Percentiles rank a stretch among this genome's conserved stretches.
These are phyloP conservation scores for Cladophialophora yegresii DNA, from an alignment of 2,329 filamentous ascomycete genomes.

Conservation along the genomic window DNA sequence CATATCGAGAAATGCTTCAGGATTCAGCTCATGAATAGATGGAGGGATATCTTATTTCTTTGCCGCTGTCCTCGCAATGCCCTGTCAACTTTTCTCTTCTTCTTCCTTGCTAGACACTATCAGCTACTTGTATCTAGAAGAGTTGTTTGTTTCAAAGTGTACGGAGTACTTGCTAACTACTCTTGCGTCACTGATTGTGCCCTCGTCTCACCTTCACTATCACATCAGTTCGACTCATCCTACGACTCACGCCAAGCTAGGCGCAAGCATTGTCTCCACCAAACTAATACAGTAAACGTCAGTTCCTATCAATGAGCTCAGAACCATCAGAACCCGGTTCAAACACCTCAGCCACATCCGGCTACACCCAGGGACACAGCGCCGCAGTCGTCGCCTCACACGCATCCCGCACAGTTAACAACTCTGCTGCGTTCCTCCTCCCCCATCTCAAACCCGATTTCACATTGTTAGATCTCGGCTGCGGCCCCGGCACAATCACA, in stretches of 20 bases:
- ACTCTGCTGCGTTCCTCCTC: conserved; percentile 45
- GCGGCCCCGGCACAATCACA: conserved; percentile 49
- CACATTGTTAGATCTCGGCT: conserved; percentile 47
- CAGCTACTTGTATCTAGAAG: not conserved
- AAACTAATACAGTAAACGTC: no score
- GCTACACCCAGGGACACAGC: conserved; percentile 29
- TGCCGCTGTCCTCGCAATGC: no score
- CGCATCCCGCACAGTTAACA: conserved; percentile 38
- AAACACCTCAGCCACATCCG: conserved; percentile 3
- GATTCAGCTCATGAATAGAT: no score
- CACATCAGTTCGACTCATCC: not conserved
- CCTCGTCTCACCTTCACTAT: not conserved
- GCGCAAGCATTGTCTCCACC: not conserved
- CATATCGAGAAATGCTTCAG: no score
- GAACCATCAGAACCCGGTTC: not conserved
- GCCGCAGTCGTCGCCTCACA: conserved; percentile 29
- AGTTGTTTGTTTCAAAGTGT: not conserved
- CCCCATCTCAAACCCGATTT: conserved; percentile 42
- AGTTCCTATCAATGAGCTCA: not conserved
- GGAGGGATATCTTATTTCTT: no score
- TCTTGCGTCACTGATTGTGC: not conserved
- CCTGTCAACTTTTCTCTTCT: not conserved
- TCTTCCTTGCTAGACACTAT: not conserved
- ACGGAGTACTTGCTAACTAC: not conserved
- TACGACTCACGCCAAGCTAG: not conserved